Base-by-base conservation (phyloP, 2,329 filamentous ascomycete species). In the Fusarium foetens region DNA sequence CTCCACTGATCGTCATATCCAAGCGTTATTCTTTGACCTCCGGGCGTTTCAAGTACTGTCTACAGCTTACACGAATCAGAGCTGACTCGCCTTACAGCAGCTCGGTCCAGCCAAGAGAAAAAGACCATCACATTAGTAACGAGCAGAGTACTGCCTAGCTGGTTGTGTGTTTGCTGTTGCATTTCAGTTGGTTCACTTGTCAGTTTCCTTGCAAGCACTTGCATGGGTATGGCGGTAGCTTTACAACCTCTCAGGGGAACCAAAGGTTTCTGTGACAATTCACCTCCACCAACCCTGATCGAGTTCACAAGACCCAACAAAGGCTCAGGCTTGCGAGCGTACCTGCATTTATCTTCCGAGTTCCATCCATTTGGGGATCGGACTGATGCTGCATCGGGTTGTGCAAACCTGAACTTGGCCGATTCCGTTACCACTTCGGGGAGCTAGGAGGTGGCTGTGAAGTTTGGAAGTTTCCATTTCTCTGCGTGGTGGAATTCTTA, bases 1-100 rank as follows among this genome's bases (percentile, higher is more conserved):
- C 51, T 36, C 66, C 66, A 68, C 65, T 68, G 66, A 69, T 68
- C 65, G 51, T 64, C 66, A 46, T 64, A 45, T 57, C 49, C 27
- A 51, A 46, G 43, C 46, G 63, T 52, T 39, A 48, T 55, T 42
- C 55, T 68, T 25, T 49, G 23, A 19, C 21, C 43, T 66, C 21
- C n/a, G 17, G 29, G 43, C 11, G 63, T 67, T 67, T 67, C 54
- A 67, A n/a, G 29, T 31, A 35, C n/a, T 27, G 17, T n/a, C 29
- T n/a, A 11, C 38, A 46, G 29, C 23, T 43, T 53, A 27, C 29
- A 33, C 46, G 11, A 21, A 52, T 49, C 29, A 57, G 23, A 64
- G 58, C 66, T 68, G 66, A 64, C 65, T 68, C 58, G 65, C 58
- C 65, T 69, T 19, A 39, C 35, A 42, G 25, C 21, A 63, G 43